A percentile compares a stretch with the other conserved stretches of the same genome.
phyloP scores from a whole-genome alignment of 208 protist species.

The Vickermania ingenoplastis region DNA sequence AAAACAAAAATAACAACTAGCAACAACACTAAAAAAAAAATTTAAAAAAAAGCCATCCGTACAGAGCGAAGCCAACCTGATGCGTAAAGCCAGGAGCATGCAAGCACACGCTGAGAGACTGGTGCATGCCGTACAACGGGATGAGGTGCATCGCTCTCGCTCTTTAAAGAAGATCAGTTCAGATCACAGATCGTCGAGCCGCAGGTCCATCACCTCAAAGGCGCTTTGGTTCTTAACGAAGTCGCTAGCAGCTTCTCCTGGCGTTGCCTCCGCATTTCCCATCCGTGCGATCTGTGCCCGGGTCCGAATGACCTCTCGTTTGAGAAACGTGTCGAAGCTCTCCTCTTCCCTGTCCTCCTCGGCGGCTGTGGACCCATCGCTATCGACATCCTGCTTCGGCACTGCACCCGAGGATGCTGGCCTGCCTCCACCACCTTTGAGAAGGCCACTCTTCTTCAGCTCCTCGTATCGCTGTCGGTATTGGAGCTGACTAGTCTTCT shows the following conservation, averaged over 20 bases:
- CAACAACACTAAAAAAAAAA: too few species aligned
- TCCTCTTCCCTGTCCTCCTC: conserved; percentile 3
- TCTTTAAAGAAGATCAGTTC: too few species aligned
- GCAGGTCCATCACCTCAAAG: conserved; percentile 1
- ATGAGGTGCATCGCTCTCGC: too few species aligned
- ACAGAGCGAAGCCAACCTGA: too few species aligned
- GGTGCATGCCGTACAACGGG: too few species aligned
- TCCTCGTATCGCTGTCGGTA: conserved; percentile 6
- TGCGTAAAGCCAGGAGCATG: too few species aligned
- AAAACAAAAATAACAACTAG: too few species aligned
- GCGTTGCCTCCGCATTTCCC: background rate
- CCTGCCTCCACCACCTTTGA: background rate
- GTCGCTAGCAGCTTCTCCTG: background rate
- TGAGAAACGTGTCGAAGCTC: conserved; percentile 14
- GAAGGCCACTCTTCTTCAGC: background rate
- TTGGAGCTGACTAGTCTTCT: background rate
- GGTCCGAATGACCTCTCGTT: conserved; percentile 17
- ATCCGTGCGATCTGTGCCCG: conserved; percentile 18
- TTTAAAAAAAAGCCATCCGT: too few species aligned
- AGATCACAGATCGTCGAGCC: too few species aligned
- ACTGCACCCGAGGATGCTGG: background rate
- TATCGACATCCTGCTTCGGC: background rate
- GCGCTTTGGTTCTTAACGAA: background rate
- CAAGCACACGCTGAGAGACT: too few species aligned
- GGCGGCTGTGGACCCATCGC: background rate